Base-by-base conservation (phyloP, 192 early-diverging fungal genomes). In the Coemansia sp. region DNA sequence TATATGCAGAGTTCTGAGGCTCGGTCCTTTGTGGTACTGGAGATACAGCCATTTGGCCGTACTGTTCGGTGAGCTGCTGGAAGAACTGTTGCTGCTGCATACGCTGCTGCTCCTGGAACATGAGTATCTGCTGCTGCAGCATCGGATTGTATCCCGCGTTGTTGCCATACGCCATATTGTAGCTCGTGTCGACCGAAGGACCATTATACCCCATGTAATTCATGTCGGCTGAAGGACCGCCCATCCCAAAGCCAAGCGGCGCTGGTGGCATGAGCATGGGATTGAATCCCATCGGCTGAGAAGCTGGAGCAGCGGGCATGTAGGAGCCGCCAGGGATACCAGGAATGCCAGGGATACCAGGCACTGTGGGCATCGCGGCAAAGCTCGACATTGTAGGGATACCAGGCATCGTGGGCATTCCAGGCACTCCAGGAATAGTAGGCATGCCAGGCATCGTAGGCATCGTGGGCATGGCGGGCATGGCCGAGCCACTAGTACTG, bases 21-120 rank as follows among this genome's bases (percentile, higher is more conserved):
- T 36, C 34, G 0, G 34, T 36, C 34, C 34, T 36, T 3, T 11
- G 52, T 3, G 52, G 15, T 11, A 7, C 8, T 24, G 55, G 55
- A 2, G 55, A 58, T 9, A 58, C 40, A 41, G 66, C 34, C 71
- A 81, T 70, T 29, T 64, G 68, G 3, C 72, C 65, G 33, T 82
- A 82, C 58, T 83, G 75, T 66, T 73, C 68, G 22, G 61, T 60
- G 8, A 83, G 64, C 50, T 83, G 80, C 29, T 60, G 57, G 34
- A 77, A 72, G 47, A 83, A 83, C 75, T 71, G 71, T 44, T 83
- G 67, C 70, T 83, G 80, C 58, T 77, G 75, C 57, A 66, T 63
- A 1, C 75, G 71, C 70, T 83, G 80, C 71, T 83, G 80, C 72
- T 77, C 75, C 72, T 83, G 80, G 64, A 83, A 83, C 64, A 69